Evolutionary conservation across 306 rosid genomes (phyloP), one percentile per base, ranked within the genome.

Genomic region (Carpinus viminea): DNA sequence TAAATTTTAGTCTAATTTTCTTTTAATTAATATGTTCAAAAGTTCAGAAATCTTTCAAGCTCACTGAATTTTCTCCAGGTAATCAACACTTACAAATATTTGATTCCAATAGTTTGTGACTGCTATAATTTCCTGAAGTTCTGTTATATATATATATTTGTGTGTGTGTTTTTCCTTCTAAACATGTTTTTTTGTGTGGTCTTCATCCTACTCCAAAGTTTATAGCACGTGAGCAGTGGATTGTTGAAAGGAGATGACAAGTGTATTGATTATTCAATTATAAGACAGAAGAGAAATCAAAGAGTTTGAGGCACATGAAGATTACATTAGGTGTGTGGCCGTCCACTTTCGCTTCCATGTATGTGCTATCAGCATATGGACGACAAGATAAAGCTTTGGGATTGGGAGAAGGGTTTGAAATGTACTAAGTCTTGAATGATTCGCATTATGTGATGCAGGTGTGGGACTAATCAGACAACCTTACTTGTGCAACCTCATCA

Each of bases 361-460:
- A 81, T 77, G 81, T 88, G 73, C 53, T 87, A 54, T 90, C 93
- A 41, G 86, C 90, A 34, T 88, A n/a, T 92, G 20, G 92, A 88
- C 60, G 94, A 88, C 74, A 84, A 79, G 21, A 55, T 87, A 8
- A 90, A 89, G 82, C 73, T 85, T 66, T 92, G 94, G 94, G 85
- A 90, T 71, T 90, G 94, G 92, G 81, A 65, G 10, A 74, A 88
- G 74, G 82, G 72, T 55, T 92, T 60, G 9, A n/a, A n/a, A n/a
- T 84, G 92, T 60, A 4, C 68, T 55, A 81, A 70, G 78, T 46
- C 74, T 88, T 46, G 87, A 81, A 74, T 93, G 93, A 92, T 68
- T 82, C 91, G 4, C 92, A 90, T 74, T 87, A 92, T 86, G 92
- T 87, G 83, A 90, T 92, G 94, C 92, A 90, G n/a, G n/a, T n/a